A percentile compares a stretch with the other conserved stretches of the same genome.
Evolutionary conservation across 176 grass and related monocot genomes (phyloP).

Genomic region (Oryza longistaminata): DNA sequence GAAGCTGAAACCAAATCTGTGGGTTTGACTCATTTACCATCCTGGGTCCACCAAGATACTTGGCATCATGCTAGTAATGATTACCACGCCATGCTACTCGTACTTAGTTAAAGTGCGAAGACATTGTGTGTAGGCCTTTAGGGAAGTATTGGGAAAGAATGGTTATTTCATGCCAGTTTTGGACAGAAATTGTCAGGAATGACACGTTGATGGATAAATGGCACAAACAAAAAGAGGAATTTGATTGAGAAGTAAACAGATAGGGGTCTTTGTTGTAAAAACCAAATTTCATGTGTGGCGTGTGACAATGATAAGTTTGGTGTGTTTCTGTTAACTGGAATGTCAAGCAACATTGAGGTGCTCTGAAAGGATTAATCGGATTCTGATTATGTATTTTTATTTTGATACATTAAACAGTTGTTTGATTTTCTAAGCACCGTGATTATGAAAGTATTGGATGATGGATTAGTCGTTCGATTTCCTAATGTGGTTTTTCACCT

Average conservation of each 20-base stretch:
- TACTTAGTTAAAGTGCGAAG: too few relatives aligned
- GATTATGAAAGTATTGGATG: not conserved
- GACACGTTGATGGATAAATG: not conserved
- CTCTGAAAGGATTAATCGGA: not conserved
- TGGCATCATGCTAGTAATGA: not conserved
- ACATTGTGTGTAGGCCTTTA: not conserved
- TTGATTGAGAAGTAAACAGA: not conserved
- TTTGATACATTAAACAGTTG: not conserved
- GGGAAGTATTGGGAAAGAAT: too few relatives aligned
- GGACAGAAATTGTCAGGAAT: not conserved
- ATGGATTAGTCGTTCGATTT: not conserved
- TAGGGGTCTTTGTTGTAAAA: too few relatives aligned
- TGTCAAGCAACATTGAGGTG: conserved; percentile 15
- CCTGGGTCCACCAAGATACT: not conserved
- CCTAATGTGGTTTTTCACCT: not conserved
- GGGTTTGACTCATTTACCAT: not conserved
- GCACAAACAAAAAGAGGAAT: not conserved
- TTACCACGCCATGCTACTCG: too few relatives aligned
- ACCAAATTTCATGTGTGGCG: not conserved
- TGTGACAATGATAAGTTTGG: not conserved
- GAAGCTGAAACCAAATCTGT: not conserved
- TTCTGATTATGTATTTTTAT: not conserved
- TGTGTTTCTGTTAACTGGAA: not conserved
- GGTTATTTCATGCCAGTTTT: too few relatives aligned
- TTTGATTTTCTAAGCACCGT: not conserved